Evolutionary conservation across 192 early-diverging fungal genomes (phyloP), one percentile per base, ranked within the genome.

Genomic region (Mortierella claussenii): DNA sequence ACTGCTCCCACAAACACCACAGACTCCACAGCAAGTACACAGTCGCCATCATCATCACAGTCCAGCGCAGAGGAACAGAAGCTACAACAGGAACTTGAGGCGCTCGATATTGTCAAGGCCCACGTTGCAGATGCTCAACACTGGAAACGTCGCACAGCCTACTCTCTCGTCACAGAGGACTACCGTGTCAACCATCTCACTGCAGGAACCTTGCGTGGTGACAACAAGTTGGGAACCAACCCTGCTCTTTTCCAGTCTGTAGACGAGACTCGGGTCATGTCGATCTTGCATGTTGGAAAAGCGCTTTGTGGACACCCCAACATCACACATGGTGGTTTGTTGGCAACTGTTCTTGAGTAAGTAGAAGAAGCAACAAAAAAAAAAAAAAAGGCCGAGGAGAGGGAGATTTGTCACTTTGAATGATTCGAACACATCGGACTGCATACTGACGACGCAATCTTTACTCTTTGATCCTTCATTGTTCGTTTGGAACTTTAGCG

Each of bases 261-360:
- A 24, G 79, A 86, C 37, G 61, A 75, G 47, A 70, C 61, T 9
- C 65, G 51, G 12, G 63, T 82, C 17, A 44, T 83, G 3, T 68
- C 55, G 4, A 69, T 94, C 2, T 31, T 87, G 18, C 93, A 96
- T 70, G 54, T 94, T 26, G 94, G 94, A 9, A 82, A 79, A 12
- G 60, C 82, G 0, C 69, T 94, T 21, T 93, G 90, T 31, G 93
- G 94, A 10, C 94, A 96, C 73, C 82, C 87, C 21, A 86, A 85
- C 42, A 93, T 96, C 53, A 82, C 89, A 42, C 94, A 96, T 62
- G 94, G 94, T 36, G 92, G 90, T 32, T 80, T 92, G 9, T 82
- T 88, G 42, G 91, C 91, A 1, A 92, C 91, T 1, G 51, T 93
- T 37, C 61, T 73, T 5, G 69, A 73, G 68, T 81, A 90, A 92